These are phyloP conservation scores for Teratosphaeria pseudoeucalypti DNA, from an alignment of 2,329 filamentous ascomycete genomes.

Conservation along the genomic window DNA sequence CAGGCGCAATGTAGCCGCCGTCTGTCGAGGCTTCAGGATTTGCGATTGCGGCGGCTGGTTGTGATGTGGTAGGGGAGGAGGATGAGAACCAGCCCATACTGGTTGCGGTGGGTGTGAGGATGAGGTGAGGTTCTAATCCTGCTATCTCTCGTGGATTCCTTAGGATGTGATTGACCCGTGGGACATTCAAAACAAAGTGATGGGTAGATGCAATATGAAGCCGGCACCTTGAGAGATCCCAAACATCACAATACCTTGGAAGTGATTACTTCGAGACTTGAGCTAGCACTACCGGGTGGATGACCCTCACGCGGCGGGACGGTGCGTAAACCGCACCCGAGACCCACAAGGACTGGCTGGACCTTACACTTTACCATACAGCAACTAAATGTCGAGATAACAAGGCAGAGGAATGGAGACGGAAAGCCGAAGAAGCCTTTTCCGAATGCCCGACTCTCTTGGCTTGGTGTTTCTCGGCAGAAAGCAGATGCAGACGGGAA, in stretches of 20 bases:
- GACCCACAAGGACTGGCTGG: neutral
- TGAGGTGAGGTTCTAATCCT: neutral
- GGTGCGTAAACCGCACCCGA: neutral
- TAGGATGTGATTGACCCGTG: no score
- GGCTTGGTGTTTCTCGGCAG: no score
- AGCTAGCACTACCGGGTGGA: no score
- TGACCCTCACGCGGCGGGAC: neutral
- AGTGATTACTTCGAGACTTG: neutral
- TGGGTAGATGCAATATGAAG: neutral
- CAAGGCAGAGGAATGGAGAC: neutral
- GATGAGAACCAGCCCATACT: constrained; percentile 29
- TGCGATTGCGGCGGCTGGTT: constrained; percentile 15
- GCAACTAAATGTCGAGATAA: neutral
- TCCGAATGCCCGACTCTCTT: no score
- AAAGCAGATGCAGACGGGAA: neutral
- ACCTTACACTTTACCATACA: neutral
- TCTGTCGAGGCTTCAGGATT: constrained; percentile 32
- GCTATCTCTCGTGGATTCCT: neutral
- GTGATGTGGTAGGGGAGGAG: constrained; percentile 11
- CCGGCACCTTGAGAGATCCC: neutral
- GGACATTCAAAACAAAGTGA: no score
- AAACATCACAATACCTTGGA: neutral
- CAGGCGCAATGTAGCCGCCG: constrained; percentile 66
- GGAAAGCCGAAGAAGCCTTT: no score
- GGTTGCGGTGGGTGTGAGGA: neutral